phyloP scores from a whole-genome alignment of 2,329 filamentous ascomycete species.

The Epicoccum sorghinum region DNA sequence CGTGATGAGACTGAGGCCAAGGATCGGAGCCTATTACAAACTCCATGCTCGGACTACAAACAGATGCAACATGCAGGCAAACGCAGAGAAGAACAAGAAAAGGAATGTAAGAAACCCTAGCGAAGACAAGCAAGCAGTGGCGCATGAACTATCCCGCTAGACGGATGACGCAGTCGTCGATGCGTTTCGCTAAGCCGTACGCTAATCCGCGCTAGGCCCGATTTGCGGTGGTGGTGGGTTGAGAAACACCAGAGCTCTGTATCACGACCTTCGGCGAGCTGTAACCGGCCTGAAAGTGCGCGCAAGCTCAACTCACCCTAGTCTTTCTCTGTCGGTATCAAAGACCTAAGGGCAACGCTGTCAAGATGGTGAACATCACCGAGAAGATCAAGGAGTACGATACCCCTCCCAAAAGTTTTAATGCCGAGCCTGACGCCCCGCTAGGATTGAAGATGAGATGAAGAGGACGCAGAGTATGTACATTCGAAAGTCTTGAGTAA shows the following conservation, averaged over 20 bases:
- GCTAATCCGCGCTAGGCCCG: slow-evolving; percentile 27
- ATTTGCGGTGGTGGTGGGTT: slow-evolving; percentile 16
- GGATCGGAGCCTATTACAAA: slow-evolving; percentile 13
- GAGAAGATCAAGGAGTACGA: slow-evolving; percentile 99
- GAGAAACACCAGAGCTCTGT: slow-evolving; percentile 46
- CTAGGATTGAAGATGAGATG: slow-evolving; percentile 99
- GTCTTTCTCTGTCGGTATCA: slow-evolving; percentile 8
- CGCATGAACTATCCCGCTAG: slow-evolving; percentile 10
- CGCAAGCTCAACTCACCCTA: slow-evolving; percentile 5
- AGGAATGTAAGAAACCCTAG: slow-evolving; percentile 1
- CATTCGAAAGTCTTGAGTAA: not conserved
- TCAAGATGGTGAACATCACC: slow-evolving; percentile 95
- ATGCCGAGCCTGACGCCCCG: slow-evolving; percentile 42
- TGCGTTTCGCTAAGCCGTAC: slow-evolving; percentile 25
- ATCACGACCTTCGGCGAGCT: slow-evolving; percentile 31
- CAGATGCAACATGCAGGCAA: not conserved
- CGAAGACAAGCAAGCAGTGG: slow-evolving; percentile 23
- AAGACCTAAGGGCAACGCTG: slow-evolving; percentile 12
- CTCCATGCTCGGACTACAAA: slow-evolving; percentile 1
- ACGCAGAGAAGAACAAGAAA: slow-evolving; percentile 5
- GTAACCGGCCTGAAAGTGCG: not conserved
- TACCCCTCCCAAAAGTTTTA: slow-evolving; percentile 29
- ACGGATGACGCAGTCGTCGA: slow-evolving; percentile 39
- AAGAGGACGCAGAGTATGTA: slow-evolving; percentile 89
- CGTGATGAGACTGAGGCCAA: slow-evolving; percentile 44